A percentile compares a stretch with the other conserved stretches of the same genome.
These are phyloP conservation scores for Penicillium antarcticum DNA, from an alignment of 495 filamentous ascomycete species.

Conservation along the genomic window DNA sequence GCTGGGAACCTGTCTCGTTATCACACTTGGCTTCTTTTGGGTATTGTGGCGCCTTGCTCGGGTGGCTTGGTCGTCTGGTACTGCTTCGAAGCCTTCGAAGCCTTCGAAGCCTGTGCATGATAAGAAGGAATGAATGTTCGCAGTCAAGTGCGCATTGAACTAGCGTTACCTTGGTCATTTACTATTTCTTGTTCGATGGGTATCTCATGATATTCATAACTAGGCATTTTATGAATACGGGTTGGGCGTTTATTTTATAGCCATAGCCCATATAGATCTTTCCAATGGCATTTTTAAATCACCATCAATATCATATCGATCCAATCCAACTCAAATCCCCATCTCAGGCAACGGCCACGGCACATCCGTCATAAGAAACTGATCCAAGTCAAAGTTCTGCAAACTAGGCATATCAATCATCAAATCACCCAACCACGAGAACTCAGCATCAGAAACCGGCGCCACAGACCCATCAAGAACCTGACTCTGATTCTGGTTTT, in stretches of 20 bases:
- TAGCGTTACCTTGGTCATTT: slow-evolving; percentile 1
- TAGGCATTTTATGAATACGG: too few species aligned
- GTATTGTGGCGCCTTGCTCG: slow-evolving; percentile 62
- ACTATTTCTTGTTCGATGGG: too few species aligned
- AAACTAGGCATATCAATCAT: slow-evolving; percentile 45
- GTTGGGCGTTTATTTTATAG: too few species aligned
- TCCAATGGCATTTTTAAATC: neutral
- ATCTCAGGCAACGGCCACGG: slow-evolving; percentile 30
- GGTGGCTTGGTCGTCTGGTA: slow-evolving; percentile 30
- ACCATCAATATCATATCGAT: neutral
- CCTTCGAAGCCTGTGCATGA: slow-evolving; percentile 5
- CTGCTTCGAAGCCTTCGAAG: neutral
- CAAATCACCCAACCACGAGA: slow-evolving; percentile 44
- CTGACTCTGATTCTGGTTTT: neutral
- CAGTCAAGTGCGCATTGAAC: neutral
- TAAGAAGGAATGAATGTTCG: slow-evolving; percentile 20
- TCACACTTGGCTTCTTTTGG: slow-evolving; percentile 73
- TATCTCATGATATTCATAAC: too few species aligned
- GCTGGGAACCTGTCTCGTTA: slow-evolving; percentile 63
- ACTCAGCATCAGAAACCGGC: slow-evolving; percentile 23
- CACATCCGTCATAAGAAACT: slow-evolving; percentile 32
- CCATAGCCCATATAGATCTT: too few species aligned
- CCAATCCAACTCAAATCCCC: slow-evolving; percentile 22
- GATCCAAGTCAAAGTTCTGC: slow-evolving; percentile 43
- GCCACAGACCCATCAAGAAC: slow-evolving; percentile 3